Conservation (phyloP, 2,329 filamentous ascomycete genomes). For the Botryotinia globosa region DNA sequence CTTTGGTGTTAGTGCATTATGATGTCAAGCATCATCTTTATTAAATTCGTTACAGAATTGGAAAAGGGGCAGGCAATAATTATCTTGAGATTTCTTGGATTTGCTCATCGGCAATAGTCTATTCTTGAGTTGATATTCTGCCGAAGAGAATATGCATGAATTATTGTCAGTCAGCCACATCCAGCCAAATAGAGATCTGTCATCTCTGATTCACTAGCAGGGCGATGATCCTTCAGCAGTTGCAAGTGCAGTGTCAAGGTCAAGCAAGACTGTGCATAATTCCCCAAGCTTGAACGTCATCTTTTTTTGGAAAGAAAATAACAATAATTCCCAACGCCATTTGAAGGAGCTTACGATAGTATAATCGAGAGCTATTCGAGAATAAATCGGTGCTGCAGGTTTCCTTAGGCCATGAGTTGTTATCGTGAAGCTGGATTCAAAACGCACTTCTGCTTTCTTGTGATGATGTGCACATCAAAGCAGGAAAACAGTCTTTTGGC, state of each 20-base stretch:
- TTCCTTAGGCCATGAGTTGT: too few relatives aligned
- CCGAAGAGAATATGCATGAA: not conserved
- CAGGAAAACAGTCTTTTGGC: not conserved
- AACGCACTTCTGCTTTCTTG: not conserved
- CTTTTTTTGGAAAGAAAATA: not conserved
- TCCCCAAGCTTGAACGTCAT: not conserved
- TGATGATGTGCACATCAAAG: not conserved
- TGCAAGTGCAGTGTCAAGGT: not conserved
- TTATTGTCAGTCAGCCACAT: not conserved
- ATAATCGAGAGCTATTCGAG: not conserved
- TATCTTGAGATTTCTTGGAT: not conserved
- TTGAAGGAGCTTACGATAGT: not conserved
- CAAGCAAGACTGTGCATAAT: not conserved
- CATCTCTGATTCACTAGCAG: not conserved
- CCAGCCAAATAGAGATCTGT: slow-evolving; percentile 8
- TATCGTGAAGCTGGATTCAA: not conserved
- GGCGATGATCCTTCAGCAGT: not conserved
- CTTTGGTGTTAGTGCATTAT: not conserved
- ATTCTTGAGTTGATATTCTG: not conserved
- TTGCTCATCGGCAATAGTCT: not conserved
- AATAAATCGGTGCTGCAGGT: not conserved
- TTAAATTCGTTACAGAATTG: not conserved
- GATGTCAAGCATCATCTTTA: slow-evolving; percentile 2
- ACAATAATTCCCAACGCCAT: too few relatives aligned
- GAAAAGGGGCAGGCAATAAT: not conserved